A percentile compares a stretch with the other conserved stretches of the same genome.
These are phyloP conservation scores for Pezicula radicicola DNA, from an alignment of 2,329 filamentous ascomycete genomes.

Conservation along the genomic window DNA sequence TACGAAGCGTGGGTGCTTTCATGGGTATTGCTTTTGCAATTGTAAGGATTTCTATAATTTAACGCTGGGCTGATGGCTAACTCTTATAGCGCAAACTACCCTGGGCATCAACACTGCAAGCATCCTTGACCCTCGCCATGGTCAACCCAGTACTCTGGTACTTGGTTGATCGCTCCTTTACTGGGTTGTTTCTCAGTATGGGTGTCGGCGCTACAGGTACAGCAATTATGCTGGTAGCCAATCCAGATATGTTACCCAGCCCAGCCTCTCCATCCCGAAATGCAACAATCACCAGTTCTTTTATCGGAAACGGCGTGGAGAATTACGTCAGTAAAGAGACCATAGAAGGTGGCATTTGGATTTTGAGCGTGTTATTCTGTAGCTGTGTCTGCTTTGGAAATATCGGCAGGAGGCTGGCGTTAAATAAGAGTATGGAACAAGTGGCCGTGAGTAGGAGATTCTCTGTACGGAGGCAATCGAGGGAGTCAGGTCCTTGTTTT, in stretches of 20 bases:
- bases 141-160: slow-evolving; percentile 96
- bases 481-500: too few species aligned
- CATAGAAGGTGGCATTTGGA: slow-evolving; percentile 78
- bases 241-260: slow-evolving; percentile 73
- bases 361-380: slow-evolving; percentile 90
- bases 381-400: slow-evolving; percentile 96
- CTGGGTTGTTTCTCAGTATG: slow-evolving; percentile 78
- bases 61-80: slow-evolving; percentile 14
- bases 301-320: slow-evolving; percentile 32
- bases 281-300: slow-evolving; percentile 7
- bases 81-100: slow-evolving; percentile 71
- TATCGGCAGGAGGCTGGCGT: slow-evolving; percentile 75
- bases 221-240: slow-evolving; percentile 67
- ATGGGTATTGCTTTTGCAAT: slow-evolving; percentile 77
- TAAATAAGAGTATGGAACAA: slow-evolving; percentile 5
- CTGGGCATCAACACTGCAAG: slow-evolving; percentile 93
- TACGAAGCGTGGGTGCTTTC: slow-evolving; percentile 68
- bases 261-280: slow-evolving; percentile 40
- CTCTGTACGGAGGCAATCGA: too few species aligned
- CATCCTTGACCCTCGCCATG: slow-evolving; percentile 83
- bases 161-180: slow-evolving; percentile 83
- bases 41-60: slow-evolving; percentile 49
- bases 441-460: neutral
- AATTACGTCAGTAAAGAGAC: slow-evolving; percentile 59
- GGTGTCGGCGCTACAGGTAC: slow-evolving; percentile 74